phyloP scores from a whole-genome alignment of 2,329 filamentous ascomycete species.

The Penicillium sp. region DNA sequence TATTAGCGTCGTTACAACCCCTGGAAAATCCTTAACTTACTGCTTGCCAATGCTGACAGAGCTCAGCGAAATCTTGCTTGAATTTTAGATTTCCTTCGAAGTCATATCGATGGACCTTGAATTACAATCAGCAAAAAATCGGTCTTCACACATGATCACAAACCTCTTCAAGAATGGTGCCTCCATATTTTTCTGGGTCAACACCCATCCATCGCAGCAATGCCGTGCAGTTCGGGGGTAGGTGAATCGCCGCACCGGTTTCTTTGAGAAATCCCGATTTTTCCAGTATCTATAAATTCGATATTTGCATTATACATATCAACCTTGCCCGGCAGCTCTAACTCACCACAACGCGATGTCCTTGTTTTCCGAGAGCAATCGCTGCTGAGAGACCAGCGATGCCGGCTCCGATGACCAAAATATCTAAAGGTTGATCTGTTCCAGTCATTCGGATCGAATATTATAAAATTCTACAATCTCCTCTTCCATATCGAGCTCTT shows the following conservation, averaged over 20 bases:
- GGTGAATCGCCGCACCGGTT: conserved; percentile 30
- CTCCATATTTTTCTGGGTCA: conserved; percentile 26
- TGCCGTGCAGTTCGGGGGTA: conserved; percentile 33
- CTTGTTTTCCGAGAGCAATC: conserved; percentile 38
- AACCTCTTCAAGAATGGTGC: conserved; percentile 29
- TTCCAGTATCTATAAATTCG: conserved; percentile 35
- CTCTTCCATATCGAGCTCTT: too few relatives aligned
- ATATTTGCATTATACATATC: too few relatives aligned
- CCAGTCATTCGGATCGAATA: not conserved
- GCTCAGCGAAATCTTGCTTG: conserved; percentile 18
- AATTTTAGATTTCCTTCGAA: conserved; percentile 20
- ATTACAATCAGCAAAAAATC: not conserved
- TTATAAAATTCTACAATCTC: too few relatives aligned
- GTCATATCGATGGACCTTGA: conserved; percentile 26
- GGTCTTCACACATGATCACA: too few relatives aligned
- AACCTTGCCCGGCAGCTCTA: too few relatives aligned
- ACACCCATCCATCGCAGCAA: conserved; percentile 30
- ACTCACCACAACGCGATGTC: conserved; percentile 38
- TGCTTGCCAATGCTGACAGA: conserved; percentile 29
- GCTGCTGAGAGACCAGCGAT: conserved; percentile 39
- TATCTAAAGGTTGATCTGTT: conserved; percentile 12
- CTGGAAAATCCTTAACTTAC: conserved; percentile 13
- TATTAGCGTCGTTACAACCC: not conserved
- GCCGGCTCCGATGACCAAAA: conserved; percentile 38
- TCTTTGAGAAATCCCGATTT: conserved; percentile 31